phyloP scores from a whole-genome alignment of 2,329 filamentous ascomycete species.

The Orbilia oligospora region DNA sequence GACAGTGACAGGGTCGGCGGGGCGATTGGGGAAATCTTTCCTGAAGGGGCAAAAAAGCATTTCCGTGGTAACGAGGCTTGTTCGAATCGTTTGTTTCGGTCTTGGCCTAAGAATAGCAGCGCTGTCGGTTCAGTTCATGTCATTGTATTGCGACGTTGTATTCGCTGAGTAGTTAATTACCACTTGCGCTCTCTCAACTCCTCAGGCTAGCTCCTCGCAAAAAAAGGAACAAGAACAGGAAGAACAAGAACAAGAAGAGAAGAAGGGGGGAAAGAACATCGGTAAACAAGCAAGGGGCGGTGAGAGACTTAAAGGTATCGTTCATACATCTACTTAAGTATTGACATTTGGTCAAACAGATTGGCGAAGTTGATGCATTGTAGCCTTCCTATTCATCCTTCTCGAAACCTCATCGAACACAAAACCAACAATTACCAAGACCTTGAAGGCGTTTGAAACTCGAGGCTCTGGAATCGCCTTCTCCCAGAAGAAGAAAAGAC shows the following conservation, averaged over 20 bases:
- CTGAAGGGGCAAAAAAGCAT: constrained; percentile 31
- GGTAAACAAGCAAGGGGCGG: constrained; percentile 45
- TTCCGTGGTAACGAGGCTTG: constrained; percentile 60
- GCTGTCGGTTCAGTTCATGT: background rate
- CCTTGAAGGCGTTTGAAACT: constrained; percentile 14
- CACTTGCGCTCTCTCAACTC: constrained; percentile 1
- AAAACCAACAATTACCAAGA: constrained; percentile 14
- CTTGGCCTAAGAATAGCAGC: constrained; percentile 55
- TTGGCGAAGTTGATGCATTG: constrained; percentile 3
- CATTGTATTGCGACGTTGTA: constrained; percentile 32
- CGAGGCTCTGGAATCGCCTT: constrained; percentile 16
- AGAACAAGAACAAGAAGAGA: background rate
- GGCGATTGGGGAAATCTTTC: constrained; percentile 37
- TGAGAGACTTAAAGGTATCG: constrained; percentile 16
- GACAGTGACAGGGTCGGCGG: background rate
- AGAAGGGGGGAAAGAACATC: background rate
- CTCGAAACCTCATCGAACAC: constrained; percentile 24
- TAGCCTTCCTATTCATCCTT: constrained; percentile 29
- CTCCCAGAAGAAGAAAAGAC: constrained; percentile 9
- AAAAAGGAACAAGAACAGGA: background rate
- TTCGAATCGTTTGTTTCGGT: constrained; percentile 44
- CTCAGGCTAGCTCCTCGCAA: background rate
- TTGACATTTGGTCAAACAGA: background rate
- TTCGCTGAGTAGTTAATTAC: constrained; percentile 19
- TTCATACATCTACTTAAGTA: background rate